Evolutionary conservation across 805 yeast species (phyloP).

Genomic region (Metschnikowia picachoensis): DNA sequence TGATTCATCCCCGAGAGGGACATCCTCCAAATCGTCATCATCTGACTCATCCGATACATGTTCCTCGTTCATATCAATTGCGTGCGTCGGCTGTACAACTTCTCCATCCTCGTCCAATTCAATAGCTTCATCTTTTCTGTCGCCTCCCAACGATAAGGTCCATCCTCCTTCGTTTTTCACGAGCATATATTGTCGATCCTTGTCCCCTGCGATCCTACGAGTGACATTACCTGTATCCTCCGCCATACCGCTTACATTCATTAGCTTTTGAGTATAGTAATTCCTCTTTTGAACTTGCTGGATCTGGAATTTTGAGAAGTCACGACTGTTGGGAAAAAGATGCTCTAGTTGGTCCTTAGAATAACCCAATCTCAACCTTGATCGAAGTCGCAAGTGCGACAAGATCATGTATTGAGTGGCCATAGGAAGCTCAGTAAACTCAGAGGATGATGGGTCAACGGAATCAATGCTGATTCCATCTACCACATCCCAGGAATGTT

Average conservation of each 20-base stretch:
- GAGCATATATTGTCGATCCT: constrained; percentile 68
- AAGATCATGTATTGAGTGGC: constrained; percentile 85
- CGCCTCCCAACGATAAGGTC: constrained; percentile 57
- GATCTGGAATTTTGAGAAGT: constrained; percentile 89
- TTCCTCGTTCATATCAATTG: background rate
- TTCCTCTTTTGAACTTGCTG: constrained; percentile 90
- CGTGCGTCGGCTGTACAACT: constrained; percentile 1
- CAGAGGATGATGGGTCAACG: constrained; percentile 79
- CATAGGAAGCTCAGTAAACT: constrained; percentile 72
- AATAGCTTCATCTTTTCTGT: constrained; percentile 45
- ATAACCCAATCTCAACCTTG: constrained; percentile 93
- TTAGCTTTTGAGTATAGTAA: constrained; percentile 79
- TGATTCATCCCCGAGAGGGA: constrained; percentile 14
- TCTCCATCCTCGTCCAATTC: constrained; percentile 43
- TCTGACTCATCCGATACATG: constrained; percentile 12
- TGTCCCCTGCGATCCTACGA: constrained; percentile 78
- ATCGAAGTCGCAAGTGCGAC: constrained; percentile 75
- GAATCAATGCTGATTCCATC: constrained; percentile 66
- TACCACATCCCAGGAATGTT: constrained; percentile 42
- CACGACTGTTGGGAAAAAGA: constrained; percentile 80
- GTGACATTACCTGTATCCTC: constrained; percentile 43
- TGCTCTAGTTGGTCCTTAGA: constrained; percentile 81
- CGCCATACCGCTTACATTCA: constrained; percentile 81
- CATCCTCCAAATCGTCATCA: constrained; percentile 24
- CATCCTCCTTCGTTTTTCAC: constrained; percentile 80